Conservation (phyloP, 73 alveolate species). For the Urostyla sp. region DNA sequence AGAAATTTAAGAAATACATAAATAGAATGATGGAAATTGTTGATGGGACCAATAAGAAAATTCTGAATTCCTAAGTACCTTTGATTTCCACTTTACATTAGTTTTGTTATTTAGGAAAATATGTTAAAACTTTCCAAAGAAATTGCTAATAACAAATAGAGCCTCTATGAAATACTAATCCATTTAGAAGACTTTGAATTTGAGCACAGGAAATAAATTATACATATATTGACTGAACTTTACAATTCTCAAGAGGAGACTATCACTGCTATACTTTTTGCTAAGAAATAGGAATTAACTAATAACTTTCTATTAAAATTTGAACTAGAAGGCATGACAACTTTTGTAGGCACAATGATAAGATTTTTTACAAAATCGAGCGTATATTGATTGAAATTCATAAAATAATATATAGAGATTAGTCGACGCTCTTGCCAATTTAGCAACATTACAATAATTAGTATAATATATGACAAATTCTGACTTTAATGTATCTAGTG, state of each 20-base stretch:
- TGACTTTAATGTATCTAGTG: slow-evolving; percentile 39
- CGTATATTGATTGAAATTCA: neutral
- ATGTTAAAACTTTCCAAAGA: slow-evolving; percentile 30
- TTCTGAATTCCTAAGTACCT: slow-evolving; percentile 23
- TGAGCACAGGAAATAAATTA: slow-evolving; percentile 26
- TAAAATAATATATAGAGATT: neutral
- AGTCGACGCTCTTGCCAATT: slow-evolving; percentile 28
- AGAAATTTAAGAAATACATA: slow-evolving; percentile 31
- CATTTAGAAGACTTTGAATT: slow-evolving; percentile 13
- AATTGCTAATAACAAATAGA: neutral
- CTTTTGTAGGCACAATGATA: slow-evolving; percentile 27
- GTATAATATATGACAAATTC: slow-evolving; percentile 1
- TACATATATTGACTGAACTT: neutral
- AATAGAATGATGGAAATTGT: slow-evolving; percentile 19
- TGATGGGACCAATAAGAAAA: slow-evolving; percentile 47
- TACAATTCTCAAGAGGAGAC: slow-evolving; percentile 9
- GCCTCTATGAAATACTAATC: neutral
- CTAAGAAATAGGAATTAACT: slow-evolving; percentile 1
- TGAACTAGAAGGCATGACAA: slow-evolving; percentile 10
- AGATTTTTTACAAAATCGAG: slow-evolving; percentile 38
- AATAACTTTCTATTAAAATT: neutral
- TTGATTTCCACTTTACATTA: neutral
- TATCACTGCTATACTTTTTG: neutral
- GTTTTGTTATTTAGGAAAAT: slow-evolving; percentile 12
- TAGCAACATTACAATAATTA: slow-evolving; percentile 2